Base-by-base conservation (phyloP, 1,139 yeast genomes). In the Debaryomyces coudertii region DNA sequence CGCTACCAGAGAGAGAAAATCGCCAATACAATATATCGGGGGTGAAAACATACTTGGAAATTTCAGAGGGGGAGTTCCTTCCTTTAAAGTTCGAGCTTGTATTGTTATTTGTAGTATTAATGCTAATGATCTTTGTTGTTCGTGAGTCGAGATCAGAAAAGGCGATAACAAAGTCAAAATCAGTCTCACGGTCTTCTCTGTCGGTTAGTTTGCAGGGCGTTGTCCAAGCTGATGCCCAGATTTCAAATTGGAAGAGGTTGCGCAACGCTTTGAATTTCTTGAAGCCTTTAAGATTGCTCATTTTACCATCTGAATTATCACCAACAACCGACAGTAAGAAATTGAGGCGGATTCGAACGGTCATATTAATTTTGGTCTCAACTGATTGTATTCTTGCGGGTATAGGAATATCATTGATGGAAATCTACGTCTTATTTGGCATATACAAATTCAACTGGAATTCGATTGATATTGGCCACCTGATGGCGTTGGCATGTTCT, bases 361-460 rank as follows among this genome's bases (percentile, higher is more conserved):
- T 69, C 25, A 79, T 82, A 1, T 14, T 80, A 0, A 50, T 77
- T 1, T 61, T 88, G 25, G 67, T 85, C 0, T 25, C 63, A 1
- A 63, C 79, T 41, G 87, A 84, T 49, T 65, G 81, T 5, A 44
- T 79, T 11, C 47, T 77, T 36, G 57, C 70, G 23, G 60, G 74
- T 5, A 51, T 74, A 22, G 66, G 72, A 2, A 48, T 66, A 6
- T 72, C 80, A 1, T 50, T 75, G 23, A 76, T 77, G 7, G 77
- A 79, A 18, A 65, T 84, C 1, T 52, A 79, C 14, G 62, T 85
- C 1, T 66, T 88, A 27, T 87, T 80, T 56, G 79, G 85, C 0
- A 79, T 85, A 25, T 82, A 74, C 57, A 61, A 58, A 36, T 87
- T 82, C 61, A 56, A 73, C 18, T 85, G 95, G 89, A 66, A 68